These are phyloP conservation scores for Penicillium cosmopolitanum DNA, from an alignment of 495 filamentous ascomycete genomes.

Conservation along the genomic window DNA sequence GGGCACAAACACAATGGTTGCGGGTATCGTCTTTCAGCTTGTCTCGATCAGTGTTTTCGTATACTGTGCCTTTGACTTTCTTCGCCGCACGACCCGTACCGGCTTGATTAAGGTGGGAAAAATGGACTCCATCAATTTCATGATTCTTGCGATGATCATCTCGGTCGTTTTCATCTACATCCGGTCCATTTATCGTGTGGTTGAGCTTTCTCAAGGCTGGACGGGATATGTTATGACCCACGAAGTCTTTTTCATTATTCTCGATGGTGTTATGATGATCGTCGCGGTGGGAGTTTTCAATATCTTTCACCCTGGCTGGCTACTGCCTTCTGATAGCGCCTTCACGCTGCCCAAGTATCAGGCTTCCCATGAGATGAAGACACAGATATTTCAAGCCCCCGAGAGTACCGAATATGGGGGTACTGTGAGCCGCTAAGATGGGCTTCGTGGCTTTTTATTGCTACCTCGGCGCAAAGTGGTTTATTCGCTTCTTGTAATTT, in stretches of 20 bases:
- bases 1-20: constrained; percentile 62
- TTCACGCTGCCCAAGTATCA: constrained; percentile 7
- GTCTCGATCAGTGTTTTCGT: constrained; percentile 57
- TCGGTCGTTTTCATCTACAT: constrained; percentile 52
- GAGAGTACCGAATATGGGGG: not conserved
- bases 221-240: constrained; percentile 58
- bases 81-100: constrained; percentile 35
- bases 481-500: not conserved
- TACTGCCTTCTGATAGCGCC: constrained; percentile 24
- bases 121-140: constrained; percentile 22
- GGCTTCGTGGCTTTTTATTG: not conserved
- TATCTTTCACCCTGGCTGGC: constrained; percentile 48
- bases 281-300: constrained; percentile 53
- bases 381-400: not conserved
- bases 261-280: constrained; percentile 60
- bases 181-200: constrained; percentile 57
- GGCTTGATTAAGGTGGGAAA: constrained; percentile 21
- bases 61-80: constrained; percentile 43
- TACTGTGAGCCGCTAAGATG: not conserved
- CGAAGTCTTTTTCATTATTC: constrained; percentile 55
- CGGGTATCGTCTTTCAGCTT: constrained; percentile 61
- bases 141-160: constrained; percentile 43
- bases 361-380: not conserved
- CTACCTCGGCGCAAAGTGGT: not conserved
- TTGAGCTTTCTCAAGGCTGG: constrained; percentile 63